phyloP scores from a whole-genome alignment of 176 grass and related monocot species.

The Zoysia japonica region DNA sequence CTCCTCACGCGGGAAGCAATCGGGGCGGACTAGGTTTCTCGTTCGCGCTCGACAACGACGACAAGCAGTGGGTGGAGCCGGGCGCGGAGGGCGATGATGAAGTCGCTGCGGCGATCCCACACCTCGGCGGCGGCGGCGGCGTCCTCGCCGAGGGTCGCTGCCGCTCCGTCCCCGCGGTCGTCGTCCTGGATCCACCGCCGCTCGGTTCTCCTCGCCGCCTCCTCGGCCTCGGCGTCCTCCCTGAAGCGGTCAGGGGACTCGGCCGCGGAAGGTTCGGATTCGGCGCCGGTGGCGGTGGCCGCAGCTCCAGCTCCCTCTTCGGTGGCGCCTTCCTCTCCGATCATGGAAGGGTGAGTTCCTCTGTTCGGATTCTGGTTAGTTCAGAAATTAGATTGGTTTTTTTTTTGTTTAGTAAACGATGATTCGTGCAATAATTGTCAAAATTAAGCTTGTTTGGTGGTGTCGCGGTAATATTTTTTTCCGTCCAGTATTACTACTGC shows the following conservation, averaged over 20 bases:
- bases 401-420: neutral
- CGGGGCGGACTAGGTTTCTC: constrained; percentile 23
- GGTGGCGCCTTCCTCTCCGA: constrained; percentile 51
- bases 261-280: neutral
- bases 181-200: constrained; percentile 77
- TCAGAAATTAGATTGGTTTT: neutral
- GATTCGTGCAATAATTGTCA: neutral
- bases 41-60: no score
- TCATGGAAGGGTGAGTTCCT: constrained; percentile 50
- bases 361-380: neutral
- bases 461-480: neutral
- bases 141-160: constrained; percentile 44
- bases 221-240: constrained; percentile 46
- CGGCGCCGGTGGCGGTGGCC: neutral
- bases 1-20: constrained; percentile 26
- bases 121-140: constrained; percentile 55
- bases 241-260: constrained; percentile 28
- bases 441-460: neutral
- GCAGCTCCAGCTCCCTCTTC: constrained; percentile 44
- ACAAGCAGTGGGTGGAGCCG: neutral
- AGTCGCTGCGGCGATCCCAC: constrained; percentile 72
- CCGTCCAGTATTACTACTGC: neutral
- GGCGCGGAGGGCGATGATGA: constrained; percentile 44
- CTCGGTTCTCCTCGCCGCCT: constrained; percentile 62
- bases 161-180: constrained; percentile 40